A percentile compares a stretch with the other conserved stretches of the same genome.
Conservation (phyloP, 2,329 filamentous ascomycete species). For the Talaromyces sp. region DNA sequence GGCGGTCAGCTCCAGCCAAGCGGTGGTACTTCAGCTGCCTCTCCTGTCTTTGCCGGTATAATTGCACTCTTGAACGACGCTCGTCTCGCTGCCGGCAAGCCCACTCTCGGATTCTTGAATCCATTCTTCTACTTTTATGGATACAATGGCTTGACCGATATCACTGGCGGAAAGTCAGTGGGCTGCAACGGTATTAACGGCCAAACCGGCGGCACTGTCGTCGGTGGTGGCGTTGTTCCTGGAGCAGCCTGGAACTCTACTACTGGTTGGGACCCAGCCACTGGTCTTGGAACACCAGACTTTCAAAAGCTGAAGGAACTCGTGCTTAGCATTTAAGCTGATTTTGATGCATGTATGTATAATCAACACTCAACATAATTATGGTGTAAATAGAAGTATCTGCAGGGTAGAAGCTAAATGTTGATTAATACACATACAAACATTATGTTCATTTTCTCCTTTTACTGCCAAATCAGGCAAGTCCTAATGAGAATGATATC, state of each 20-base stretch:
- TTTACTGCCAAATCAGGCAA: neutral
- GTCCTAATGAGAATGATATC: too few species aligned
- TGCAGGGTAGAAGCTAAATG: too few species aligned
- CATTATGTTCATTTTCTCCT: too few species aligned
- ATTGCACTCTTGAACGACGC: conserved; percentile 61
- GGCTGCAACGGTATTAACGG: conserved; percentile 34
- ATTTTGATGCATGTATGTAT: conserved; percentile 11
- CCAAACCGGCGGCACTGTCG: conserved; percentile 18
- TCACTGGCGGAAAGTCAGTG: conserved; percentile 29
- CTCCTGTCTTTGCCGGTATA: conserved; percentile 56
- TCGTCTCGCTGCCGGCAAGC: conserved; percentile 48
- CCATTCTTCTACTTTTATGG: conserved; percentile 54
- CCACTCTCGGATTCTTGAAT: conserved; percentile 55
- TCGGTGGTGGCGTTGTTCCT: conserved; percentile 22
- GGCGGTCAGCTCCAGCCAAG: conserved; percentile 12
- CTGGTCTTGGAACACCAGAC: conserved; percentile 30
- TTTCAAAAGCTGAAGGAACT: conserved; percentile 12
- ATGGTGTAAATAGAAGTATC: conserved; percentile 1
- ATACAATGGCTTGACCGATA: conserved; percentile 47
- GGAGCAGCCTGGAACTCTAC: conserved; percentile 28
- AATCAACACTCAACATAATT: neutral
- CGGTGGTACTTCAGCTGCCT: conserved; percentile 41
- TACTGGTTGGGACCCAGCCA: conserved; percentile 29
- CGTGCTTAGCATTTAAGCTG: conserved; percentile 23
- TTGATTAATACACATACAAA: neutral